A percentile compares a stretch with the other conserved stretches of the same genome.
phyloP scores from a whole-genome alignment of 208 protist species.

The Trypanosoma avium region DNA sequence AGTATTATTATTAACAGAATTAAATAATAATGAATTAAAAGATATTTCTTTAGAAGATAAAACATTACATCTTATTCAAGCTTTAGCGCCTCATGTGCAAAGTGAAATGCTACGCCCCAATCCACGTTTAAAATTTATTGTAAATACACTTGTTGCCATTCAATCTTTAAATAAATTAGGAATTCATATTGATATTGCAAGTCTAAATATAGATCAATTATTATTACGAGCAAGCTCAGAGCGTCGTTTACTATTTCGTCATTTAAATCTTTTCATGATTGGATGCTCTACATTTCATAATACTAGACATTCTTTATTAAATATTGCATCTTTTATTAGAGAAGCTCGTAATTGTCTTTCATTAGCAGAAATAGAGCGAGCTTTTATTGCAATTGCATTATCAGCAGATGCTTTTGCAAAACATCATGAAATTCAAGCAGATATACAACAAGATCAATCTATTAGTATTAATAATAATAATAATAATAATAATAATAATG shows the following conservation, averaged over 20 bases:
- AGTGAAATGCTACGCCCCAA: conserved; percentile 13
- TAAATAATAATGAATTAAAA: background rate
- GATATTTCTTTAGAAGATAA: background rate
- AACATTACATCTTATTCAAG: background rate
- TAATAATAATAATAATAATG: conserved; percentile 9
- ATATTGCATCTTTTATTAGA: conserved; percentile 23
- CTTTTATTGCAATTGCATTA: conserved; percentile 33
- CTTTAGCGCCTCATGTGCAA: conserved; percentile 13
- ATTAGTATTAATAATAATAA: too few relatives aligned
- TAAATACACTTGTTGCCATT: conserved; percentile 21
- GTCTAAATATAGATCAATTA: conserved; percentile 16
- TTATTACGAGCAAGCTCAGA: conserved; percentile 34
- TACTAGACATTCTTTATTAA: conserved; percentile 27
- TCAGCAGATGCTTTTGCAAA: conserved; percentile 28
- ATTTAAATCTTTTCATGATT: conserved; percentile 34
- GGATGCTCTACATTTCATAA: conserved; percentile 28
- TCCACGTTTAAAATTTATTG: conserved; percentile 24
- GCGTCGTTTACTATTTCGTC: conserved; percentile 28
- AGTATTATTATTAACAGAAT: background rate
- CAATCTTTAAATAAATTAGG: conserved; percentile 16
- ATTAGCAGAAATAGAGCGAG: conserved; percentile 27
- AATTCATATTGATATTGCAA: conserved; percentile 9
- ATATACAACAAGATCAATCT: conserved; percentile 25
- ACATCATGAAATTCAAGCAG: conserved; percentile 27
- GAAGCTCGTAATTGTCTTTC: conserved; percentile 30